A percentile compares a stretch with the other conserved stretches of the same genome.
Evolutionary conservation across 345 rosid species (phyloP).

Genomic region (Populus davidiana): DNA sequence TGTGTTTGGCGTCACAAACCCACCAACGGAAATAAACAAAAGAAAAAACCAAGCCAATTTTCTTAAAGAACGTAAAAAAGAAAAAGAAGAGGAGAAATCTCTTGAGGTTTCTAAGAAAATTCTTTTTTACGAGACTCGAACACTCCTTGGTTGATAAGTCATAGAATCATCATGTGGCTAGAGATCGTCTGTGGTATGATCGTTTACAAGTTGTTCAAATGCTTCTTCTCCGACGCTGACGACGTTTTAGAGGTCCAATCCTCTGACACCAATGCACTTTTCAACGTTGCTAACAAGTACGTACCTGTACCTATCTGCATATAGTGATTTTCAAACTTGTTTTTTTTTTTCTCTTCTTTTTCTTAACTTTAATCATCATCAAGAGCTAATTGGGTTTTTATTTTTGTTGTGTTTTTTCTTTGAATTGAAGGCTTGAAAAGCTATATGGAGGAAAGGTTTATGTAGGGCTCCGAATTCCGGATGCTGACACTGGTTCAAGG

Average conservation of each 20-base stretch:
- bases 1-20: too few relatives aligned
- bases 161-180: slow-evolving; percentile 71
- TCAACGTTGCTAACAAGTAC: slow-evolving; percentile 69
- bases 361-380: not conserved
- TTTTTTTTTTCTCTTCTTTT: not conserved
- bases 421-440: slow-evolving; percentile 62
- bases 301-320: too few relatives aligned
- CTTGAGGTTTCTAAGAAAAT: too few relatives aligned
- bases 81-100: too few relatives aligned
- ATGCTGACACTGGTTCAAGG: slow-evolving; percentile 72
- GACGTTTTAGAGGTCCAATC: slow-evolving; percentile 56
- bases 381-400: not conserved
- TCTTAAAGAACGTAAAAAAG: too few relatives aligned
- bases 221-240: slow-evolving; percentile 48
- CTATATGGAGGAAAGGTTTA: slow-evolving; percentile 78
- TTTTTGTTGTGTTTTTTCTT: not conserved
- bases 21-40: too few relatives aligned
- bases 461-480: slow-evolving; percentile 88
- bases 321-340: not conserved
- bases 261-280: slow-evolving; percentile 60
- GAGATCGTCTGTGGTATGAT: slow-evolving; percentile 72
- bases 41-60: too few relatives aligned
- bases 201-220: slow-evolving; percentile 46
- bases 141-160: too few relatives aligned
- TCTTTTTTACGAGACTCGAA: too few relatives aligned